These are phyloP conservation scores for Stylonectria norvegica DNA, from an alignment of 2,329 filamentous ascomycete species.

Conservation along the genomic window DNA sequence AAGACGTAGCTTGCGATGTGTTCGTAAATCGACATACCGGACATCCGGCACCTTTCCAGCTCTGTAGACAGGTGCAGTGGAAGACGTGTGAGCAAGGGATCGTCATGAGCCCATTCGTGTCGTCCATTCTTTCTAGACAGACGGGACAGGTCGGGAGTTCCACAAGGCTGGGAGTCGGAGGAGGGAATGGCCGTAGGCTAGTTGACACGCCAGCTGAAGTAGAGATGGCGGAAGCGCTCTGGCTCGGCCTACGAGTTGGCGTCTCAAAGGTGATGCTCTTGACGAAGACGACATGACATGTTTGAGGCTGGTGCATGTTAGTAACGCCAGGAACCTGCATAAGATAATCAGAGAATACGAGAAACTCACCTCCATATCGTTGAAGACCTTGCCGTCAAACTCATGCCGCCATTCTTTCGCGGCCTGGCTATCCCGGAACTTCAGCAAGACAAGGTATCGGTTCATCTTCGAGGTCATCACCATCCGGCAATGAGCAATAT, in stretches of 20 bases:
- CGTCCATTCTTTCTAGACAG: slow-evolving; percentile 96
- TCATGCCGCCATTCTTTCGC: slow-evolving; percentile 78
- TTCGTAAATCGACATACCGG: slow-evolving; percentile 90
- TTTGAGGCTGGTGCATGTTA: slow-evolving; percentile 63
- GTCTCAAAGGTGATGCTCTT: slow-evolving; percentile 84
- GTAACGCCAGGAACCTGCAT: neutral
- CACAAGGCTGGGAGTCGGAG: slow-evolving; percentile 74
- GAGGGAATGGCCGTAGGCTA: slow-evolving; percentile 58
- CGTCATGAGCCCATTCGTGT: slow-evolving; percentile 89
- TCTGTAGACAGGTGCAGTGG: slow-evolving; percentile 92
- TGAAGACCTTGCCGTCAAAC: slow-evolving; percentile 93
- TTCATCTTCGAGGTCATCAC: slow-evolving; percentile 86
- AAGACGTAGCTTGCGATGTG: slow-evolving; percentile 34
- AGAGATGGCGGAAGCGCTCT: slow-evolving; percentile 60
- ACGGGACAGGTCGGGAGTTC: slow-evolving; percentile 96
- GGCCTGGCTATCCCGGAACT: slow-evolving; percentile 73
- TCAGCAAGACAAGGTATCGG: slow-evolving; percentile 92
- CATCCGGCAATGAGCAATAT: slow-evolving; percentile 92
- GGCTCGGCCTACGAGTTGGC: slow-evolving; percentile 45
- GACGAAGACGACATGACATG: slow-evolving; percentile 92
- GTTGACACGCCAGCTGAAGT: slow-evolving; percentile 39
- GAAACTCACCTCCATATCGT: slow-evolving; percentile 71
- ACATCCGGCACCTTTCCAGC: slow-evolving; percentile 91
- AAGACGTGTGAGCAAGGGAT: slow-evolving; percentile 98
- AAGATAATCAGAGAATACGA: neutral